Base-by-base conservation (phyloP, 352 stramenopile species). In the Phytophthora quininea region DNA sequence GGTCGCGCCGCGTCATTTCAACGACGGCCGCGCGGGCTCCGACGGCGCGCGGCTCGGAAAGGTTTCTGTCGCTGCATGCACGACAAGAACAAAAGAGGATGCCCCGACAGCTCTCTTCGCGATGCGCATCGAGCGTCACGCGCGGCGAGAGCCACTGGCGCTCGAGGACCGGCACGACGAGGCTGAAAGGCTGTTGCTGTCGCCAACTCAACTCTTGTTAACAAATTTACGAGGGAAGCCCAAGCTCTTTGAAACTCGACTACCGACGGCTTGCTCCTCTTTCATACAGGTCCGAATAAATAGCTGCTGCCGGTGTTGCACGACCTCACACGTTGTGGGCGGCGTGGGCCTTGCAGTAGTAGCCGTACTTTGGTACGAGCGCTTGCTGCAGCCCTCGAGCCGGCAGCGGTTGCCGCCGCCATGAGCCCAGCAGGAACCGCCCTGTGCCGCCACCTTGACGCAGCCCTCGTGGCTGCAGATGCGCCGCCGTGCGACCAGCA, bases 401-500 rank as follows among this genome's bases (percentile, higher is more conserved):
- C 19, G 19, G 19, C 19, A 24, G 19, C 19, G 19, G 19, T 24
- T 24, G 19, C 19, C 19, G 19, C 19, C 19, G 19, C 19, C 19
- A 24, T 24, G 19, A 90, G 64, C 78, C 73, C 86, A 92, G 71
- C 86, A 94, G 5, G 85, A 76, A 0, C 86, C 86, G 37, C 83
- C 79, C 27, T 90, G 82, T 1, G 82, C 83, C 24, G 84, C 83
- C 29, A 90, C 83, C 54, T 92, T 92, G 61, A 67, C 57, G 69
- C 86, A 94, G 9, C 69, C 74, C 4, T 75, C 71, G 19, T 73
- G 48, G 40, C 80, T 79, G 60, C 86, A 95, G 62, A 91, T 89
- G 56, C 77, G 53, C 86, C 86, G 53, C 84, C 84, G 38, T 94
- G 86, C 27, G 86, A 90, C 79, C 84, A 92, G 73, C 86, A 94